A percentile compares a stretch with the other conserved stretches of the same genome.
Evolutionary conservation across 192 early-diverging fungal genomes (phyloP).

Genomic region (Linnemannia elongata): DNA sequence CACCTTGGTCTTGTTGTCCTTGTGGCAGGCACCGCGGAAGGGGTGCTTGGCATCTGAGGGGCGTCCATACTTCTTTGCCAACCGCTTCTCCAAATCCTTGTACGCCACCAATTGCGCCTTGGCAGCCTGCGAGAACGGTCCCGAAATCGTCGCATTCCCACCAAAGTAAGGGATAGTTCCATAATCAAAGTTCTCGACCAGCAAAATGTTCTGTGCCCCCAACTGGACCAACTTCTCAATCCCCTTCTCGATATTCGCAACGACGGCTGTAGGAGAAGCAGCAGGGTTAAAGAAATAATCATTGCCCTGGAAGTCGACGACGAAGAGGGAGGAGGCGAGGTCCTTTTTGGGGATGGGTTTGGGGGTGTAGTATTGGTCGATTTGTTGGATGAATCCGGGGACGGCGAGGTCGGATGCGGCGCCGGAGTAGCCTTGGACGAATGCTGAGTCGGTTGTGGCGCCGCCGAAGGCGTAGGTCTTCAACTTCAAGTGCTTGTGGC

Average conservation of each 20-base stretch:
- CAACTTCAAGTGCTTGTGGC: constrained; percentile 23
- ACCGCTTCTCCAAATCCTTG: neutral
- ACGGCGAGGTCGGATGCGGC: constrained; percentile 24
- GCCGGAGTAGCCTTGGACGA: constrained; percentile 43
- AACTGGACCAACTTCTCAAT: constrained; percentile 16
- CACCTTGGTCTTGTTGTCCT: neutral
- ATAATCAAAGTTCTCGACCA: constrained; percentile 31
- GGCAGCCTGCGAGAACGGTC: constrained; percentile 2
- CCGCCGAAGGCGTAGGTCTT: constrained; percentile 59
- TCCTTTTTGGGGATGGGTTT: neutral
- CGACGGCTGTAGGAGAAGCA: neutral
- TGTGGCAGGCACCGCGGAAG: neutral
- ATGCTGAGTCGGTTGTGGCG: constrained; percentile 47
- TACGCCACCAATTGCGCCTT: constrained; percentile 16
- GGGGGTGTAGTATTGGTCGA: constrained; percentile 4
- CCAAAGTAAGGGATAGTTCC: constrained; percentile 33
- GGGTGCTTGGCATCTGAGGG: neutral
- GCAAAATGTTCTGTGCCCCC: constrained; percentile 27
- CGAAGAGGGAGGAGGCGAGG: constrained; percentile 12
- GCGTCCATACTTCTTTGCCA: constrained; percentile 12
- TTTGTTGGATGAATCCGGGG: constrained; percentile 47
- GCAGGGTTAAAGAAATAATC: constrained; percentile 39
- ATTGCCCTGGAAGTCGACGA: constrained; percentile 44
- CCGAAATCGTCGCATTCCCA: constrained; percentile 17
- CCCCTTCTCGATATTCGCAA: constrained; percentile 16